These are phyloP conservation scores for Ascochyta pisi DNA, from an alignment of 2,329 filamentous ascomycete species.

Conservation along the genomic window DNA sequence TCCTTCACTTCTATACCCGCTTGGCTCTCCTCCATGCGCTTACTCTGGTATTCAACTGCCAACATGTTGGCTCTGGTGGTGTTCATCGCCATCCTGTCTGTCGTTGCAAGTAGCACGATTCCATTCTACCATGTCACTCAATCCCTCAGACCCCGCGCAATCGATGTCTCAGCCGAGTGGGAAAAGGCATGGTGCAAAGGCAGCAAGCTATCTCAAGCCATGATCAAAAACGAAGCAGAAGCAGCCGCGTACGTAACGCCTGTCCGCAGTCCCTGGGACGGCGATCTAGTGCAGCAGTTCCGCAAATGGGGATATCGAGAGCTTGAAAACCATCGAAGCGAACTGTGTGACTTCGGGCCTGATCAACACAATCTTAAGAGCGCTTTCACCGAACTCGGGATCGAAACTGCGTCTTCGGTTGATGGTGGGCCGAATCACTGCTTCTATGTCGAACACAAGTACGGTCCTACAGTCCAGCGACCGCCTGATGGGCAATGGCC, in stretches of 20 bases:
- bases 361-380: slow-evolving; percentile 5
- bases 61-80: background rate
- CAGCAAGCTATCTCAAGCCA: slow-evolving; percentile 11
- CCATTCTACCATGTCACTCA: background rate
- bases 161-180: slow-evolving; percentile 4
- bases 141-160: background rate
- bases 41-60: background rate
- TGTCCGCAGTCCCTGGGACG: slow-evolving; percentile 17
- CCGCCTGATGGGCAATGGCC: slow-evolving; percentile 11
- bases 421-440: slow-evolving; percentile 22
- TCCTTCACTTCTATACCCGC: background rate
- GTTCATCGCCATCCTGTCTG: background rate
- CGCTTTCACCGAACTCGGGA: slow-evolving; percentile 16
- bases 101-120: background rate
- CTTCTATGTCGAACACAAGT: slow-evolving; percentile 20
- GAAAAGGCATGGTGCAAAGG: slow-evolving; percentile 16
- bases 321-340: slow-evolving; percentile 5
- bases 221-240: background rate
- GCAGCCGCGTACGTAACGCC: slow-evolving; percentile 15
- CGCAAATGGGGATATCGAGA: slow-evolving; percentile 21
- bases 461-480: slow-evolving; percentile 15
- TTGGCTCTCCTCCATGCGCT: background rate
- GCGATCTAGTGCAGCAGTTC: slow-evolving; percentile 11
- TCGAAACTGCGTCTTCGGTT: slow-evolving; percentile 5
- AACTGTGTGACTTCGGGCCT: slow-evolving; percentile 13